Percentiles rank a stretch among this genome's conserved stretches.
Conservation (phyloP, 2,329 filamentous ascomycete genomes). For the Fusarium torulosum region DNA sequence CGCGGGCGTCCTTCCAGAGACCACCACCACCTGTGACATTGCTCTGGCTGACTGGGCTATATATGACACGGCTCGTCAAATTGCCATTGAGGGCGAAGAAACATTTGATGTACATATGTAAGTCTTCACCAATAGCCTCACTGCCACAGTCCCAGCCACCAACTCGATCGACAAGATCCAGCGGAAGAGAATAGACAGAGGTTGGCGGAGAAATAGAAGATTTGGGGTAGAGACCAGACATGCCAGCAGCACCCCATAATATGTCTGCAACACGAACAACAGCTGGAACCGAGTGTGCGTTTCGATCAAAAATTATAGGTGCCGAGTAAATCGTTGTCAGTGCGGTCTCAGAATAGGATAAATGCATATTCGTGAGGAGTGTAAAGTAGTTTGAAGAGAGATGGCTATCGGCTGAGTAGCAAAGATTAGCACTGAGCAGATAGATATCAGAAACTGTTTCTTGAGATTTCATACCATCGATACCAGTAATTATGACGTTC, state of each 20-base stretch:
- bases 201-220: conserved; percentile 77
- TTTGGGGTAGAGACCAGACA: conserved; percentile 75
- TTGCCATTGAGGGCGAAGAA: conserved; percentile 81
- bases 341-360: conserved; percentile 69
- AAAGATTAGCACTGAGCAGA: conserved; percentile 20
- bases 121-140: conserved; percentile 79
- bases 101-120: conserved; percentile 84
- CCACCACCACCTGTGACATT: conserved; percentile 73
- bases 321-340: conserved; percentile 74
- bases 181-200: conserved; percentile 78
- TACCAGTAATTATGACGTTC: conserved; percentile 76
- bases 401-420: conserved; percentile 73
- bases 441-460: not conserved
- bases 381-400: conserved; percentile 76
- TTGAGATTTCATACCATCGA: conserved; percentile 71
- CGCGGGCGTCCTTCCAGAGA: conserved; percentile 68
- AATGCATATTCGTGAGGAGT: conserved; percentile 73
- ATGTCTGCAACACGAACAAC: conserved; percentile 79
- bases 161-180: conserved; percentile 75
- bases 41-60: conserved; percentile 78
- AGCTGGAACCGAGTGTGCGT: conserved; percentile 75
- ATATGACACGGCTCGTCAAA: conserved; percentile 71
- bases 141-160: conserved; percentile 79
- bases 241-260: conserved; percentile 77
- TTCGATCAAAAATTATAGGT: conserved; percentile 80